A percentile compares a stretch with the other conserved stretches of the same genome.
Evolutionary conservation across 1,284 basidiomycete species (phyloP).

Genomic region (Heterobasidion occidentale): DNA sequence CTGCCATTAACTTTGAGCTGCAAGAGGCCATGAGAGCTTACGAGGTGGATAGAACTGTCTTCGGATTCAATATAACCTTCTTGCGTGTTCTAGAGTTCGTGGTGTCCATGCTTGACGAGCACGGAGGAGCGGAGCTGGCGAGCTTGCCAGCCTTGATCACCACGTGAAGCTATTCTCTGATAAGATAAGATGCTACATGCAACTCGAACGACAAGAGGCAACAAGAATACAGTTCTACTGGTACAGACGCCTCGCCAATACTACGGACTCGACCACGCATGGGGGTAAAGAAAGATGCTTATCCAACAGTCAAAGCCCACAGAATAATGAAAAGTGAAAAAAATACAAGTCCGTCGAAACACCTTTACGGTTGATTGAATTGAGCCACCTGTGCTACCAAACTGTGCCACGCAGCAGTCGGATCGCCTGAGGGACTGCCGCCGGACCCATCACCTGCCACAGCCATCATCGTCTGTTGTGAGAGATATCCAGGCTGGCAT

Average conservation of each 20-base stretch:
- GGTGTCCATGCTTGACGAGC: conserved; percentile 37
- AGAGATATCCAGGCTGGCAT: conserved; percentile 8
- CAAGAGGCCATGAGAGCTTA: conserved; percentile 15
- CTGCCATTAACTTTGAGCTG: conserved; percentile 1
- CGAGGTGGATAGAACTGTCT: conserved; percentile 45
- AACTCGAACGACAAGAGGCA: background rate
- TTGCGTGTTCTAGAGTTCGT: conserved; percentile 63
- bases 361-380: conserved; percentile 17
- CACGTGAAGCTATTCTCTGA: no score
- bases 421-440: conserved; percentile 15
- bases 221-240: background rate
- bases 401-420: conserved; percentile 42
- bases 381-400: conserved; percentile 38
- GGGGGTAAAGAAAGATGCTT: background rate
- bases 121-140: background rate
- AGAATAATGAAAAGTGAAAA: background rate
- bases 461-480: background rate
- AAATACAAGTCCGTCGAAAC: background rate
- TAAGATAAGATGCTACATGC: no score
- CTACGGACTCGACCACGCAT: no score
- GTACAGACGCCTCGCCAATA: background rate
- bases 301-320: background rate
- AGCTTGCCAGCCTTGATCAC: no score
- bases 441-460: background rate
- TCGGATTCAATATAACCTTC: conserved; percentile 55